Evolutionary conservation across 768 basidiomycete species (phyloP).

Genomic region (Xerocomellus amylosporus): DNA sequence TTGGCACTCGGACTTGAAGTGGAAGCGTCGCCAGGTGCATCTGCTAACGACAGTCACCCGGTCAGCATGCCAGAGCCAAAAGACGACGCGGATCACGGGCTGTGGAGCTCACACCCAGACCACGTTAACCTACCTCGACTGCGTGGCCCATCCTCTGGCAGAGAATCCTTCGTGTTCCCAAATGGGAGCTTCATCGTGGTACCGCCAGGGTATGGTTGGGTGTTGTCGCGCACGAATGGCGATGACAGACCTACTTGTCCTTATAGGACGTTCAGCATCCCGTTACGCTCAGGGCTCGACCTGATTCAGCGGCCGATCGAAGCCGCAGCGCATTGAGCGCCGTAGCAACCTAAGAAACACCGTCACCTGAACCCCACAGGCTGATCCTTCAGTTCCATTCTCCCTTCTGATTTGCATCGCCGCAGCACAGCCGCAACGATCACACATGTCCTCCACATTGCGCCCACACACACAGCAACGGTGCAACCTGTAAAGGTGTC

Average conservation of each 20-base stretch:
- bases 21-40: background rate
- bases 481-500: background rate
- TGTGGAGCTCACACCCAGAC: background rate
- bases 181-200: constrained; percentile 11
- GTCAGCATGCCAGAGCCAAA: background rate
- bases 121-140: constrained; percentile 5
- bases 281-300: background rate
- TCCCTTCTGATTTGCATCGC: background rate
- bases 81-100: background rate
- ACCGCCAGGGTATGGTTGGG: background rate
- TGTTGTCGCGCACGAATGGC: background rate
- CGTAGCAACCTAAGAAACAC: background rate
- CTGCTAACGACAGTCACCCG: background rate
- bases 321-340: background rate
- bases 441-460: background rate
- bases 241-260: background rate
- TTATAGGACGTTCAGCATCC: background rate
- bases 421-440: no score
- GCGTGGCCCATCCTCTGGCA: background rate
- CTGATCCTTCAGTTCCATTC: background rate
- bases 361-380: background rate
- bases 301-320: background rate
- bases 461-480: no score
- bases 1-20: background rate
- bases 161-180: constrained; percentile 1